Evolutionary conservation across 371 early-diverging fungal species (phyloP), one percentile per base, ranked within the genome.

Genomic region (Mortierella polycephala): DNA sequence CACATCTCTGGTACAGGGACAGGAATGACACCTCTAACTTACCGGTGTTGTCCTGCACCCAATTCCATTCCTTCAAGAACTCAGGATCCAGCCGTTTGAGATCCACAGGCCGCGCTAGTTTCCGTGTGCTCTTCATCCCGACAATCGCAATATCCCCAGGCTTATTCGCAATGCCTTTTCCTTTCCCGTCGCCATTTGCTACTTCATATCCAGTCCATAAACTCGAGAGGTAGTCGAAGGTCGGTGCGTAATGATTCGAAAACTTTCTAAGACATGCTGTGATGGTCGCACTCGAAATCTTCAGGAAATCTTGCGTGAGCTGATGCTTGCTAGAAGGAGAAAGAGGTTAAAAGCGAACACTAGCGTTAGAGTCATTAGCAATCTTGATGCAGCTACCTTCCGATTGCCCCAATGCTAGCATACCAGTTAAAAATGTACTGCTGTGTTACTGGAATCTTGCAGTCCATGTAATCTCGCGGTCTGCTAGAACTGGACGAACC

Each of bases 231-330:
- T 63, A 68, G 1, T 69, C 68, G 57, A 74, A 79, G 1, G 81
- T 55, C 6, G 82, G 82, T 5, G 40, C 68, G 46, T 79, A 82
- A 13, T 77, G 82, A 20, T 30, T 69, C 3, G 37, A 18, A 57
- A 56, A 62, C 51, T 49, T 55, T 9, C 49, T 40, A n/a, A 82
- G 50, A 20, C 69, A 69, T 13, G 60, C 23, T 12, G 64, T 57
- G 44, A 82, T 82, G 7, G 74, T 65, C 1, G 41, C 16, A 1
- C 67, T 57, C 1, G 81, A 40, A 16, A 75, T 21, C 50, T 44
- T 54, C 8, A 76, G 81, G 13, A 81, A 81, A 47, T 81, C 81
- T 18, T 71, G 81, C n/a, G 51, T 72, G 21, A 81, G 11, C 20
- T 72, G 81, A 5, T 20, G 54, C 7, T 68, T 62, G 23, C 81